These are phyloP conservation scores for Silene vulgaris DNA, from an alignment of 179 eudicot genomes.

Conservation along the genomic window DNA sequence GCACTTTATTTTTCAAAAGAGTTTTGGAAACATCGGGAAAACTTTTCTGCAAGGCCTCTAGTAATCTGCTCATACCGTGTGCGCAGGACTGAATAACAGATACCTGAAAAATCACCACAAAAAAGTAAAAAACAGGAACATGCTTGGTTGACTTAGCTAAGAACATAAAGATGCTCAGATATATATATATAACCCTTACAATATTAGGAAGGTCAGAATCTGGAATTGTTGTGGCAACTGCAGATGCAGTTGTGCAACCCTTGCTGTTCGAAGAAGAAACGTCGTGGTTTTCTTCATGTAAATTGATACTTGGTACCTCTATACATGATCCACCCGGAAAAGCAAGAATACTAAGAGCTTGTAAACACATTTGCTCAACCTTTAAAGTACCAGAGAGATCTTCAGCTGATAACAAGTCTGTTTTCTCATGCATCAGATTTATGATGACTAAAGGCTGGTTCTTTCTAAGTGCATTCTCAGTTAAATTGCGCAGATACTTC, in stretches of 20 bases:
- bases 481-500: conserved; percentile 57
- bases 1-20: conserved; percentile 59
- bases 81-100: conserved; percentile 58
- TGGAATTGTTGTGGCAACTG: conserved; percentile 28
- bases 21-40: conserved; percentile 60
- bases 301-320: conserved; percentile 41
- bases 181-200: conserved; percentile 36
- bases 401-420: conserved; percentile 33
- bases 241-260: conserved; percentile 27
- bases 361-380: conserved; percentile 64
- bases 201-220: conserved; percentile 65
- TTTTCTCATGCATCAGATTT: conserved; percentile 70
- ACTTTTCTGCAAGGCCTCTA: conserved; percentile 48
- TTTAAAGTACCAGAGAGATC: conserved; percentile 52
- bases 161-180: conserved; percentile 10
- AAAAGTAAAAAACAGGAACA: neutral
- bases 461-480: conserved; percentile 72
- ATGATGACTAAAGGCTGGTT: conserved; percentile 64
- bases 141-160: neutral
- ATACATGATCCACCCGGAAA: conserved; percentile 46
- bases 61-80: conserved; percentile 54
- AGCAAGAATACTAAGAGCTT: conserved; percentile 56
- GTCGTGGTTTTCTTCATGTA: conserved; percentile 43
- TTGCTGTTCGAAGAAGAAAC: conserved; percentile 40
- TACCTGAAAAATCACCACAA: conserved; percentile 41